Evolutionary conservation across 495 filamentous ascomycete genomes (phyloP), one percentile per base, ranked within the genome.

Genomic region (Penicillium nucicola): DNA sequence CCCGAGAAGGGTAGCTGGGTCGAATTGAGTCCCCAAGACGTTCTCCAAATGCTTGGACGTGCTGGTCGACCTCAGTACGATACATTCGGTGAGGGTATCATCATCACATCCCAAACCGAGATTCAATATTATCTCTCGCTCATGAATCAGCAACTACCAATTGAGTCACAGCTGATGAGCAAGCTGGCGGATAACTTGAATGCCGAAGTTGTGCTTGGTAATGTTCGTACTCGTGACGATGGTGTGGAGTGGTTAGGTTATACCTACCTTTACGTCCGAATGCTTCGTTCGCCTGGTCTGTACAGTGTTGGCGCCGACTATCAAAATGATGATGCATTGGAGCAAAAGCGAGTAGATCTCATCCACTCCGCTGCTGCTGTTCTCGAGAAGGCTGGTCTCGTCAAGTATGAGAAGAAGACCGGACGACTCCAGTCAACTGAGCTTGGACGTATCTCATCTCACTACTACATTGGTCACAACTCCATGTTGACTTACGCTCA

Each of bases 1-100:
- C 95, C 93, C 1, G 93, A 99, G 65, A 97, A 97, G 70, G 93
- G 93, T 71, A 92, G 88, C 65, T 99, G 93, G 92, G 95, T 99
- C 13, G 95, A 99, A 61, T 65, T 99, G 49, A 96, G 91, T 57
- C 93, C 95, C 10, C 93, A 99, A 61, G 93, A 99, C 70, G 92
- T 97, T 35, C 77, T 99, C 30, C 93, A 99, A 67, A 99, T 99
- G 93, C 84, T 99, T 56, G 93, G 93, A 58, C 90, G 93, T 73
- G 93, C 93, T 36, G 93, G 93, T 64, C 84, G 93, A 46, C 93
- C 93, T 8, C 93, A 99, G 57, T 99, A 90, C 60, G 93, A 99
- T 67, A 97, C 91, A 0, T 97, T 93, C 60, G 93, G 93, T 60
- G 93, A 97, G 58, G 93, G 93, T 66, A 96, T 97, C 63, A 97